Conservation (phyloP, 176 grass and related monocot genomes). For the Musa beccarii region DNA sequence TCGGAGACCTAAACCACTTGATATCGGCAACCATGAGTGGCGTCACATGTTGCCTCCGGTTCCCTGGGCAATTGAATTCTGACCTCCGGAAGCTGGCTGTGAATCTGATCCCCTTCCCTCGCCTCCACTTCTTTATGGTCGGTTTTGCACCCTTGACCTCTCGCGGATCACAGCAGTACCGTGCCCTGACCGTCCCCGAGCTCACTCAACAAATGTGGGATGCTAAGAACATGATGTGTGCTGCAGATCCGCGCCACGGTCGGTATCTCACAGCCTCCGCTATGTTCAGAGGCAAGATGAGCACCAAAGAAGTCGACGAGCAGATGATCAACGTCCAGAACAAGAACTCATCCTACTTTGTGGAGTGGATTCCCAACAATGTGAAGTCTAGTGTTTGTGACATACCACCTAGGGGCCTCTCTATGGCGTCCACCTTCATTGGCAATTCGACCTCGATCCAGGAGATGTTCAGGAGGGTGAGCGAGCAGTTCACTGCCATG, state of each 20-base stretch:
- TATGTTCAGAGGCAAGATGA: slow-evolving; percentile 7
- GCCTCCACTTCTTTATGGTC: slow-evolving; percentile 8
- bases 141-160: background rate
- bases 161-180: slow-evolving; percentile 2
- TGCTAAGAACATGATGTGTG: slow-evolving; percentile 4
- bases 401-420: slow-evolving; percentile 5
- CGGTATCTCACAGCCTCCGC: background rate
- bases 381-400: slow-evolving; percentile 5
- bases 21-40: slow-evolving; percentile 8
- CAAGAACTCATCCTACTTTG: slow-evolving; percentile 8
- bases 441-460: slow-evolving; percentile 71
- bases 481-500: slow-evolving; percentile 91
- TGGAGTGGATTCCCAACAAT: slow-evolving; percentile 8
- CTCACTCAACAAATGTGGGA: slow-evolving; percentile 3
- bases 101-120: slow-evolving; percentile 6
- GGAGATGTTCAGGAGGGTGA: slow-evolving; percentile 83
- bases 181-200: background rate
- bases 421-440: slow-evolving; percentile 57
- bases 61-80: slow-evolving; percentile 9
- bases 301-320: slow-evolving; percentile 4
- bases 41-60: slow-evolving; percentile 3
- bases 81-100: slow-evolving; percentile 6
- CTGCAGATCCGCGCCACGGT: background rate
- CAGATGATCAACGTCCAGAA: slow-evolving; percentile 11
- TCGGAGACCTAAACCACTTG: slow-evolving; percentile 4